Evolutionary conservation across 768 basidiomycete genomes (phyloP), one percentile per base, ranked within the genome.

Genomic region (Scleroderma bovista): DNA sequence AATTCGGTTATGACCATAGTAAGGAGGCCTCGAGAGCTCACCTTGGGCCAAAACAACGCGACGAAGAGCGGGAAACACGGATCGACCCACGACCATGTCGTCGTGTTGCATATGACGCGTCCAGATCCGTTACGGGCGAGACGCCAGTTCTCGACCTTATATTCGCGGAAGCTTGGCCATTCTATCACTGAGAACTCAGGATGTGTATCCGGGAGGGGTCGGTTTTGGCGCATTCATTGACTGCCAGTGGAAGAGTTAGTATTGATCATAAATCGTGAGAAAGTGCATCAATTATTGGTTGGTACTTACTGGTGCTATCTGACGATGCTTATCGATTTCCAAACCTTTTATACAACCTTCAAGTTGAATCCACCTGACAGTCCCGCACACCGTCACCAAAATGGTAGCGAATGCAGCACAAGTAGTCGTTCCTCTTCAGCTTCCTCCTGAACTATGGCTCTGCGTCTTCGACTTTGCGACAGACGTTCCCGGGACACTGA

Each of bases 71-170:
- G 44, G 31, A 71, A 36, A 20, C 66, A 51, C n/a, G 64, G 62
- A 59, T 78, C 75, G 15, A 62, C 22, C 69, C 71, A 72, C 0
- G 62, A 64, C 60, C 70, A 67, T 39, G 51, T 48, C 11, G 57
- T 61, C 37, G 69, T 64, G 15, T 66, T 58, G 15, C 52, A 52
- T 17, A 73, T 51, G 29, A 72, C 52, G 37, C 51, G 62, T 13
- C 69, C 61, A 47, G 62, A 71, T 1, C 74, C 75, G 58, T 75
- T 67, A 24, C 71, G 73, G 34, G 69, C 67, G 24, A 77, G 53
- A 13, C 65, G 74, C 72, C 72, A 72, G 50, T 81, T 76, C 51
- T 81, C 77, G 22, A 87, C 71, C 45, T 79, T 73, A 51, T 83
- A 86, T 61, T 88, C 85, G 43, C 67, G 69, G 60, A 72, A 81